Evolutionary conservation across 2,329 filamentous ascomycete genomes (phyloP), one percentile per base, ranked within the genome.

Genomic region (Fusarium newnesense): DNA sequence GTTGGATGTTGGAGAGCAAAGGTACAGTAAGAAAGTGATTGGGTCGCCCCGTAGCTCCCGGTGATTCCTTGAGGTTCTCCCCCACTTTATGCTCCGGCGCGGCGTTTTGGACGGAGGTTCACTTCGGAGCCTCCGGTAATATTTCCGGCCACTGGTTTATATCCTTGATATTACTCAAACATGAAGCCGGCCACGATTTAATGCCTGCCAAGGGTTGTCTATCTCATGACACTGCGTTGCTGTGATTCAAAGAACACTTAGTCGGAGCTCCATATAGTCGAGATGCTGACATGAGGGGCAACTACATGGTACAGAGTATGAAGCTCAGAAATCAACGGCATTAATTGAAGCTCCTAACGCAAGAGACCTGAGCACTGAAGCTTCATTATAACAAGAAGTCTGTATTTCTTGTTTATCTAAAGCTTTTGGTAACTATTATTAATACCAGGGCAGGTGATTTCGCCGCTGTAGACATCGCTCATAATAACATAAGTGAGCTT

Each of bases 11-110:
- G 36, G 53, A 30, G 39, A 40, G n/a, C 61, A 43, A 54, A 57
- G 24, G 49, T 24, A 24, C 24, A 24, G 24, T 34, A 54, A 47
- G 47, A 69, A 52, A 46, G 60, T 58, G 62, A 40, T 40, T 30
- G 50, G 30, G 24, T 36, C 46, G 4, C 65, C 70, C 56, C 42
- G 56, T 72, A 73, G 50, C 49, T 64, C 64, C 63, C 71, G 62
- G 70, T 52, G 44, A 39, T 73, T 72, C 69, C 43, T 65, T 72
- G 57, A 50, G 40, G 40, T 73, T 71, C 70, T 59, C 53, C 67
- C 67, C 71, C 71, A 67, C 72, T 70, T 64, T 54, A 34, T 36
- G 46, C 50, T 57, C 66, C 68, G 67, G 53, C 18, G 19, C 70
- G 67, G 61, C 34, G n/a, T 50, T 46, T 73, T 72, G 69, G 65